These are phyloP conservation scores for Aspergillus carlsbadensis DNA, from an alignment of 495 filamentous ascomycete species.

Conservation along the genomic window DNA sequence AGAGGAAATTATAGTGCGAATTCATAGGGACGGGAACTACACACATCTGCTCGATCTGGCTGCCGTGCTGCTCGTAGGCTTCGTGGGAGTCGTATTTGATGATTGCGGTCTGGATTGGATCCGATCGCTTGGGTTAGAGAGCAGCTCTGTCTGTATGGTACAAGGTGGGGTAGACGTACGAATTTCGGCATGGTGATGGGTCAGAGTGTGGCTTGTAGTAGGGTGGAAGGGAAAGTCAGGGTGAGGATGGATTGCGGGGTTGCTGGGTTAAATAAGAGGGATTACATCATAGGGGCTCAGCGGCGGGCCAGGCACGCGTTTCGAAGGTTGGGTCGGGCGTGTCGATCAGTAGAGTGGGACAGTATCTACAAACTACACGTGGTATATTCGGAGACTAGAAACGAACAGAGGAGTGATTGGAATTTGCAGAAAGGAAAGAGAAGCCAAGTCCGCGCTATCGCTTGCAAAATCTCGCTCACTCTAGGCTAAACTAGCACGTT, in stretches of 20 bases:
- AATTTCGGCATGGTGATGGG: neutral
- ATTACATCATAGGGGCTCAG: conserved; percentile 12
- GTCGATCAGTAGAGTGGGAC: too few relatives aligned
- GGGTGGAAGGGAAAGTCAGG: neutral
- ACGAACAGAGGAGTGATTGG: too few relatives aligned
- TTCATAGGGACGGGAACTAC: neutral
- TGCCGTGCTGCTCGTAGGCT: conserved; percentile 15
- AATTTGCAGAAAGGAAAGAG: too few relatives aligned
- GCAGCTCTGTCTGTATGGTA: neutral
- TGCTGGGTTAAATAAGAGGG: neutral
- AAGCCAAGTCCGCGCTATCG: too few relatives aligned
- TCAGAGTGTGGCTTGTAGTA: neutral
- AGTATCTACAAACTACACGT: too few relatives aligned
- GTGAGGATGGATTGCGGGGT: neutral
- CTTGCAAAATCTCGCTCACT: neutral
- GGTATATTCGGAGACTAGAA: too few relatives aligned
- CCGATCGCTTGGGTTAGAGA: too few relatives aligned
- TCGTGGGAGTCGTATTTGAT: conserved; percentile 18
- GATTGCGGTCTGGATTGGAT: conserved; percentile 9
- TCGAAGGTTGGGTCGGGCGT: neutral
- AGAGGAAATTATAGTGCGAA: neutral
- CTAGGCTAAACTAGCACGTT: neutral
- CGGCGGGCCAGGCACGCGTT: neutral
- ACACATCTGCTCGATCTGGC: conserved; percentile 17
- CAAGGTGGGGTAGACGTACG: neutral